A percentile compares a stretch with the other conserved stretches of the same genome.
Evolutionary conservation across 495 filamentous ascomycete genomes (phyloP).

Genomic region (Cudoniella acicularis): DNA sequence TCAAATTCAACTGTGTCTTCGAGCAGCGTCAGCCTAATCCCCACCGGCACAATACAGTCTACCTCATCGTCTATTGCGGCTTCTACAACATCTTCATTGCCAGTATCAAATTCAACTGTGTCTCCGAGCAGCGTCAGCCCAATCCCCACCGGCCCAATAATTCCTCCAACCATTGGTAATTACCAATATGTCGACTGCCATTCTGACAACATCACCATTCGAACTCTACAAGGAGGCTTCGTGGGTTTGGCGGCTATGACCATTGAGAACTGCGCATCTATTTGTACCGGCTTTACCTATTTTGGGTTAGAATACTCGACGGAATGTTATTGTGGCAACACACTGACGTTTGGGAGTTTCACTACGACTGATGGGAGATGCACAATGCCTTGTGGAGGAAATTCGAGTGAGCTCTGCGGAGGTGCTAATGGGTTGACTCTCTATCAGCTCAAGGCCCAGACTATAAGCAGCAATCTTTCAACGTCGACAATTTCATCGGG

Average conservation of each 20-base stretch:
- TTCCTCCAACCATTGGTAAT: conserved; percentile 6
- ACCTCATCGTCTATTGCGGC: conserved; percentile 18
- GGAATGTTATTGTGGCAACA: conserved; percentile 42
- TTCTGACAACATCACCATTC: background rate
- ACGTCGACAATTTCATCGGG: background rate
- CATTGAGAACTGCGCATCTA: conserved; percentile 40
- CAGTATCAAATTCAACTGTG: conserved; percentile 5
- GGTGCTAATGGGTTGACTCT: conserved; percentile 29
- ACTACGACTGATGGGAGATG: background rate
- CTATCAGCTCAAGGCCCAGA: conserved; percentile 19
- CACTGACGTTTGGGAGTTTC: conserved; percentile 24
- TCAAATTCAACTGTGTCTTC: conserved; percentile 4
- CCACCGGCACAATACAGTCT: background rate
- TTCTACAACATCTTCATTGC: background rate
- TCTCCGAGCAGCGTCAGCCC: background rate
- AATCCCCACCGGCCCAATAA: background rate
- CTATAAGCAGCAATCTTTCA: background rate
- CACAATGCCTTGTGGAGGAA: conserved; percentile 34
- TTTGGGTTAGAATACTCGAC: conserved; percentile 45
- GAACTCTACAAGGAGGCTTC: background rate
- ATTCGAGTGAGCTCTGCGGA: conserved; percentile 37
- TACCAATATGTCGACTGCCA: background rate
- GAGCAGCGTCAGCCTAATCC: background rate
- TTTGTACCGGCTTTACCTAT: conserved; percentile 42
- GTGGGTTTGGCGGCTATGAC: conserved; percentile 33